A percentile compares a stretch with the other conserved stretches of the same genome.
Evolutionary conservation across 257 asterid genomes (phyloP).

Genomic region (Solanum sejunctum): DNA sequence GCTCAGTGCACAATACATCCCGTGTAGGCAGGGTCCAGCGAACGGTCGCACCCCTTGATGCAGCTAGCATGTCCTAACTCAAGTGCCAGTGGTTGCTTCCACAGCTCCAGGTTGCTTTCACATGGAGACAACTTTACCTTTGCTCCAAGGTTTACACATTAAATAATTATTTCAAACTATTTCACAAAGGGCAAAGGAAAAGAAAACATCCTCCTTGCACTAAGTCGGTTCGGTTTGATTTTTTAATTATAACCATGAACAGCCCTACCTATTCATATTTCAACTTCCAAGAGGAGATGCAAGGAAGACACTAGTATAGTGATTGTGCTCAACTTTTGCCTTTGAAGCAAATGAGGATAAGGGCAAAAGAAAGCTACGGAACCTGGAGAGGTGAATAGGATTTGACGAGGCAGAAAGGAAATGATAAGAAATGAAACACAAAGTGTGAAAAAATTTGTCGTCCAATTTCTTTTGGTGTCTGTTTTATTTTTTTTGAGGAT

Average conservation of each 20-base stretch:
- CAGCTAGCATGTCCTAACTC: neutral
- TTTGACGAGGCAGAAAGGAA: neutral
- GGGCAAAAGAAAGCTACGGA: neutral
- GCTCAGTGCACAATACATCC: neutral
- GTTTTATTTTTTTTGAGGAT: too few relatives aligned
- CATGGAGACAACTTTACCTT: neutral
- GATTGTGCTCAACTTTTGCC: neutral
- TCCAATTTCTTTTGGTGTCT: neutral
- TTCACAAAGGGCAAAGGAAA: neutral
- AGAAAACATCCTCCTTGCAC: neutral
- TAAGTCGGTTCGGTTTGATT: neutral
- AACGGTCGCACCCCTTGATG: neutral
- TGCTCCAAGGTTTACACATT: neutral
- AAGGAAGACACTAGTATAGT: neutral
- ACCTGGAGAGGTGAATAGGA: neutral
- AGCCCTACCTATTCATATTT: neutral
- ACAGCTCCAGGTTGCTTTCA: neutral
- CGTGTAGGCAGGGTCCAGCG: neutral
- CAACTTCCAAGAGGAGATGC: neutral
- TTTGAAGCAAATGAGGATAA: neutral
- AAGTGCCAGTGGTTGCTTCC: neutral
- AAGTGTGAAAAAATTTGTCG: neutral
- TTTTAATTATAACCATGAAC: too few relatives aligned
- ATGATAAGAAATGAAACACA: neutral
- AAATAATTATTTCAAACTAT: neutral